phyloP scores from a whole-genome alignment of 805 yeast genomes.

The Hanseniaspora lachancei region DNA sequence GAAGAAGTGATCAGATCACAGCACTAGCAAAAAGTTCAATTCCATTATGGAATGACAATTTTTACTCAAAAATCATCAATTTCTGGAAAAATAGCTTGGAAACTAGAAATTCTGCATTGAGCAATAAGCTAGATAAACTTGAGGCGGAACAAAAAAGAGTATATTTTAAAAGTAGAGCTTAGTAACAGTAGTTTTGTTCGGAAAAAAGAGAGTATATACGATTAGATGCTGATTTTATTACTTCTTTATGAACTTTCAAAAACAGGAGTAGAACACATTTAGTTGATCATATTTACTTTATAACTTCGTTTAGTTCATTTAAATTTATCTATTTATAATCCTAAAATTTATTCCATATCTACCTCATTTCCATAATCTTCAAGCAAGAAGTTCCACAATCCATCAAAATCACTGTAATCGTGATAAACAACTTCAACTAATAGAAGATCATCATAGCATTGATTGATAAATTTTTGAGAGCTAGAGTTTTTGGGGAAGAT shows the following conservation, averaged over 20 bases:
- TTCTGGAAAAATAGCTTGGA: constrained; percentile 21
- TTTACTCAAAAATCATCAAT: constrained; percentile 24
- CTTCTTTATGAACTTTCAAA: too few species aligned
- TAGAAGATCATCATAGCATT: constrained; percentile 48
- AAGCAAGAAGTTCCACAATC: constrained; percentile 57
- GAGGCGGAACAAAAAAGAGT: constrained; percentile 15
- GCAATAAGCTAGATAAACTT: not conserved
- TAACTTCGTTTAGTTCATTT: not conserved
- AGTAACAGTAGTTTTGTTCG: not conserved
- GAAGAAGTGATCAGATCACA: not conserved
- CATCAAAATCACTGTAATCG: constrained; percentile 59
- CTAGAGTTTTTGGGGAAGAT: constrained; percentile 45
- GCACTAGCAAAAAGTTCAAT: not conserved
- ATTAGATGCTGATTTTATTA: too few species aligned
- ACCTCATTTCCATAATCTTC: constrained; percentile 13
- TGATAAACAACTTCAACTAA: constrained; percentile 82
- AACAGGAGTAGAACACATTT: not conserved
- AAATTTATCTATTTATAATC: not conserved
- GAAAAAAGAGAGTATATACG: too few species aligned
- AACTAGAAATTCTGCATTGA: not conserved
- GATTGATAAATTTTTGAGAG: constrained; percentile 48
- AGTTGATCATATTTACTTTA: not conserved
- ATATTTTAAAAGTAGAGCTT: constrained; percentile 8
- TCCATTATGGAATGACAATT: constrained; percentile 28
- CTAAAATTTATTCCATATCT: not conserved